A percentile compares a stretch with the other conserved stretches of the same genome.
Evolutionary conservation across 495 filamentous ascomycete genomes (phyloP).

Genomic region (Xylaria telfairii): DNA sequence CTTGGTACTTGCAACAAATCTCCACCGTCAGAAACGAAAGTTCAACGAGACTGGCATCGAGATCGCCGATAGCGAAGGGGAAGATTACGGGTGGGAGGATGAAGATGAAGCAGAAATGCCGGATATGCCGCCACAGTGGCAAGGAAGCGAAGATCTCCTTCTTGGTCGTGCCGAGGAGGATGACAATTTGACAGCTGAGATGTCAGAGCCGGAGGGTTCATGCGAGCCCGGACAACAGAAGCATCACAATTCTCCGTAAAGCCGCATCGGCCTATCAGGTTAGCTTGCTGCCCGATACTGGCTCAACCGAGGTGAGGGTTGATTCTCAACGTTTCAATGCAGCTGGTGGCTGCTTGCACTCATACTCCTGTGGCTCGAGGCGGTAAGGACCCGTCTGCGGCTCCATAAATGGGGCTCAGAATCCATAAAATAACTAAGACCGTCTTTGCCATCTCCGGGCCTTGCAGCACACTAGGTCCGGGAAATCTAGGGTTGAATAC

Average conservation of each 20-base stretch:
- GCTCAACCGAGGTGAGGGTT: slow-evolving; percentile 15
- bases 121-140: slow-evolving; percentile 56
- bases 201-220: slow-evolving; percentile 10
- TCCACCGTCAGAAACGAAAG: slow-evolving; percentile 51
- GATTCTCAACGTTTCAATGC: slow-evolving; percentile 1
- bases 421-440: not conserved
- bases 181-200: slow-evolving; percentile 24
- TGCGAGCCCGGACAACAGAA: slow-evolving; percentile 9
- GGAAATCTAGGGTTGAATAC: slow-evolving; percentile 12
- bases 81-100: slow-evolving; percentile 59
- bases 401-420: slow-evolving; percentile 11
- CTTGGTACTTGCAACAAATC: slow-evolving; percentile 35
- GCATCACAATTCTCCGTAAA: slow-evolving; percentile 14
- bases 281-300: slow-evolving; percentile 13
- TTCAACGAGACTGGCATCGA: slow-evolving; percentile 51
- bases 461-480: slow-evolving; percentile 8
- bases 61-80: slow-evolving; percentile 57
- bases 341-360: not conserved
- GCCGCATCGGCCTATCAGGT: slow-evolving; percentile 7
- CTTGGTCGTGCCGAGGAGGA: slow-evolving; percentile 45
- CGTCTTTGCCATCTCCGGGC: not conserved
- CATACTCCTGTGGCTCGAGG: not conserved
- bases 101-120: slow-evolving; percentile 54
- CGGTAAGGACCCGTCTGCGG: slow-evolving; percentile 1
- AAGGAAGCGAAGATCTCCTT: slow-evolving; percentile 58